Base-by-base conservation (phyloP, 257 asterid genomes). In the Misopates orontium region DNA sequence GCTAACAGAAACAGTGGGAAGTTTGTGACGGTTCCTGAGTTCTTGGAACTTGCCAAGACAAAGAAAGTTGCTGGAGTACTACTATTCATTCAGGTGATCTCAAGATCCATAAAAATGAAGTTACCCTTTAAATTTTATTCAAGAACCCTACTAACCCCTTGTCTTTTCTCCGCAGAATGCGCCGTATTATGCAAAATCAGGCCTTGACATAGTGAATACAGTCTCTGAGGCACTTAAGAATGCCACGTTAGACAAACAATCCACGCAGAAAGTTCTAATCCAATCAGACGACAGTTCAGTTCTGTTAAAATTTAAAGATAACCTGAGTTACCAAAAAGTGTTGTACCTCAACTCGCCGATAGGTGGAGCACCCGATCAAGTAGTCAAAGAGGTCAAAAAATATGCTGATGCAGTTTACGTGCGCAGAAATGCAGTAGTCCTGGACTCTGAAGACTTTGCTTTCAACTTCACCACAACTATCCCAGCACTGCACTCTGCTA, bases 221-320 rank as follows among this genome's bases (percentile, higher is more conserved):
- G 94, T 85, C 73, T 69, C 83, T 15, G 41, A 77, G 0, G 84
- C 90, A 31, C 87, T 91, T 24, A 80, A 67, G 74, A 84, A 88
- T 23, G 86, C 96, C 71, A 69, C 83, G 1, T 67, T 86, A 0
- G 94, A 85, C 51, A 87, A 84, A 82, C 85, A 81, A 56, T 31
- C 84, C 2, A 73, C 71, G 32, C 85, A 80, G 71, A 86, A 77
- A 66, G 91, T 88, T 61, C 66, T 84, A 21, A 84, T 88, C 66
- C 85, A 81, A 64, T 88, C 98, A 22, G 94, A 84, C 8, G 91
- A 86, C 77, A 86, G 79, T 71, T 75, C 95, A 0, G 95, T 91
- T 21, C 80, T 88, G 12, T 51, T 59, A 8, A 78, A 77, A 73
- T 89, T 88, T 78, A 85, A 80, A 70, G 78, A 69, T 32, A 25